These are phyloP conservation scores for Rhypophila decipiens DNA, from an alignment of 495 filamentous ascomycete species.

Conservation along the genomic window DNA sequence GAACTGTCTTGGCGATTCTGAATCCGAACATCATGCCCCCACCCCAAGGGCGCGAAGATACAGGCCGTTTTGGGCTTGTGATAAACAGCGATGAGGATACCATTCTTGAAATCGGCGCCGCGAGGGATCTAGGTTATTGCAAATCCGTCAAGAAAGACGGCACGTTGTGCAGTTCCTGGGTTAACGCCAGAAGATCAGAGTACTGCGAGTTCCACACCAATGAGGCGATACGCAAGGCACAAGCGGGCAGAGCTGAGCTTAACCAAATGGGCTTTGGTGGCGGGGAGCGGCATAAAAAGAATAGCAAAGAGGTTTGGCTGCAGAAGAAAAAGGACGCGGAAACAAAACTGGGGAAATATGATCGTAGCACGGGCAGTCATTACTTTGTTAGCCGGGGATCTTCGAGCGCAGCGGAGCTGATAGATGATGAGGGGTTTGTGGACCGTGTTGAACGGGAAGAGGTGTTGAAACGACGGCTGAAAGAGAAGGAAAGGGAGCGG, in stretches of 20 bases:
- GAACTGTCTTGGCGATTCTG: conserved; percentile 85
- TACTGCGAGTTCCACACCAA: conserved; percentile 93
- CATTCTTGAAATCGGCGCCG: conserved; percentile 79
- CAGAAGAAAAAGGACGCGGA: conserved; percentile 28
- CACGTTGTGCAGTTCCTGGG: conserved; percentile 70
- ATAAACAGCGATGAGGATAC: conserved; percentile 80
- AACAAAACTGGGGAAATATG: conserved; percentile 38
- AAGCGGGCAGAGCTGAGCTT: conserved; percentile 70
- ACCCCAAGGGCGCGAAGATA: conserved; percentile 60
- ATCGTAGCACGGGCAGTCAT: conserved; percentile 49
- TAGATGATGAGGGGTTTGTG: conserved; percentile 60
- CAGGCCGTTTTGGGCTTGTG: conserved; percentile 74
- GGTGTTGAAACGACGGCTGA: conserved; percentile 59
- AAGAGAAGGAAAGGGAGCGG: conserved; percentile 68
- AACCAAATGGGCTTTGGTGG: conserved; percentile 47
- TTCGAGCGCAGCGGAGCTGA: conserved; percentile 49
- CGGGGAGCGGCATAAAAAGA: conserved; percentile 21
- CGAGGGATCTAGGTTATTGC: conserved; percentile 85
- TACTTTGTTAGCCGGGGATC: conserved; percentile 52
- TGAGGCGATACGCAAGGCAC: conserved; percentile 62
- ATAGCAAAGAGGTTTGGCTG: conserved; percentile 2
- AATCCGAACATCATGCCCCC: conserved; percentile 91
- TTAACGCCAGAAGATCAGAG: conserved; percentile 80
- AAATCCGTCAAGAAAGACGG: conserved; percentile 80
- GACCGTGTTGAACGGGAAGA: conserved; percentile 55